Base-by-base conservation (phyloP, 2,329 filamentous ascomycete species). In the Alternaria conjuncta region DNA sequence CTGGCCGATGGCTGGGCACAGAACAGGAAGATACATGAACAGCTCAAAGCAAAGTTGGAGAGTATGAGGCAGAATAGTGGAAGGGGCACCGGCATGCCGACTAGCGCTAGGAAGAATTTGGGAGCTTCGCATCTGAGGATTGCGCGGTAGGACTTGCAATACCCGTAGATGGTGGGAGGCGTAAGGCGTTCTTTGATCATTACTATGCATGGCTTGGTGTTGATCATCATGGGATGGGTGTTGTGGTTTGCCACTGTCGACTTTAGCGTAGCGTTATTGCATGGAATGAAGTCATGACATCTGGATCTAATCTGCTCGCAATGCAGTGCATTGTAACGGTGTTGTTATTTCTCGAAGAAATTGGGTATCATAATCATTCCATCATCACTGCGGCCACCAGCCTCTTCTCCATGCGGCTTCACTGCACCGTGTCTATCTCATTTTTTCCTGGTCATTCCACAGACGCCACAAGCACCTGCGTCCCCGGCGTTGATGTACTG, bases 401-500 rank as follows among this genome's bases (percentile, higher is more conserved):
- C 13, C 28, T 6, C 28, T 36, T n/a, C 28, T 11, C 10, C 20
- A 20, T n/a, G n/a, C 7, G n/a, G 15, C 26, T 12, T 12, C 18
- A 18, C n/a, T 45, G 32, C 41, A 55, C 9, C 4, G 4, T n/a
- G 8, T 15, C 8, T n/a, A 32, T 15, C 25, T 44, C 21, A 46
- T 30, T 30, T 43, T 23, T 58, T 47, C 46, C 53, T 68, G 12
- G 62, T 49, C 15, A 50, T 49, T 15, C 89, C 89, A 74, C 92
- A 95, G 6, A 92, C 79, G 4, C 91, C 91, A 75, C 92, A 95
- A 1, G 89, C 76, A 7, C 89, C 90, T 66, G 85, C 88, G 76
- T 94, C 91, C 1, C 86, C 87, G 11, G 90, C 85, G 72, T 94
- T 95, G 56, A 89, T 73, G 75, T 93, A 95, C 20, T 71, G 64